phyloP scores from a whole-genome alignment of 305 asterid species.

The Fraxinus paxiana region DNA sequence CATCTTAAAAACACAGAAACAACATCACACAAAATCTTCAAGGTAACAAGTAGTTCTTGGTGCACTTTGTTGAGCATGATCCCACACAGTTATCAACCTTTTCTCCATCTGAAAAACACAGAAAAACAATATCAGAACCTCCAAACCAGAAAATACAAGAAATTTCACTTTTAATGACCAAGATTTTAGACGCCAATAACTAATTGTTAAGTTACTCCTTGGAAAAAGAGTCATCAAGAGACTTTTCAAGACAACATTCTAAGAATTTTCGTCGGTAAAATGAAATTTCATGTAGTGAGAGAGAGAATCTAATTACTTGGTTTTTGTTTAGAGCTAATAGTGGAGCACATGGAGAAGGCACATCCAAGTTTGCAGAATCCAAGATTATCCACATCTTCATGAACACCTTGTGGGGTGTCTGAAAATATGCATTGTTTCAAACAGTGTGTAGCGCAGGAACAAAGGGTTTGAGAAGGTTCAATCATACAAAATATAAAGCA shows the following conservation, averaged over 20 bases:
- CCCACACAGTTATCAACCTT: slow-evolving; percentile 79
- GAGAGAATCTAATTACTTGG: slow-evolving; percentile 48
- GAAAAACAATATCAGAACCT: background rate
- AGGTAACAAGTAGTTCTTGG: slow-evolving; percentile 48
- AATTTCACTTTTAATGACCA: background rate
- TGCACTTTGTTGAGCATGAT: slow-evolving; percentile 71
- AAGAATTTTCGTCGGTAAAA: background rate
- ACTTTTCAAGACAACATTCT: background rate
- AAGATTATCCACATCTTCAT: slow-evolving; percentile 32
- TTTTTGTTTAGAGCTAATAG: slow-evolving; percentile 49
- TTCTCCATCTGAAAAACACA: slow-evolving; percentile 50
- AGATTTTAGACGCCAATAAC: background rate
- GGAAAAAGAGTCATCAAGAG: background rate
- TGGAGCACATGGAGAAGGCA: slow-evolving; percentile 72
- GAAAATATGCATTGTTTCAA: slow-evolving; percentile 77
- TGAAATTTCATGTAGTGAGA: background rate
- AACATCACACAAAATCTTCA: slow-evolving; percentile 19
- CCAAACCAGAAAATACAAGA: background rate
- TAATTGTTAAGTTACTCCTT: background rate
- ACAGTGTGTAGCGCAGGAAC: slow-evolving; percentile 81
- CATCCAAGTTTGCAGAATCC: slow-evolving; percentile 88
- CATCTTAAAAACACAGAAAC: slow-evolving; percentile 37
- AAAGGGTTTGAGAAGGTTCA: slow-evolving; percentile 71
- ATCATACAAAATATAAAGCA: slow-evolving; percentile 83
- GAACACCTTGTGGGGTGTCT: slow-evolving; percentile 24